Conservation (phyloP, 1,139 yeast genomes). For the Candida dubliniensis region DNA sequence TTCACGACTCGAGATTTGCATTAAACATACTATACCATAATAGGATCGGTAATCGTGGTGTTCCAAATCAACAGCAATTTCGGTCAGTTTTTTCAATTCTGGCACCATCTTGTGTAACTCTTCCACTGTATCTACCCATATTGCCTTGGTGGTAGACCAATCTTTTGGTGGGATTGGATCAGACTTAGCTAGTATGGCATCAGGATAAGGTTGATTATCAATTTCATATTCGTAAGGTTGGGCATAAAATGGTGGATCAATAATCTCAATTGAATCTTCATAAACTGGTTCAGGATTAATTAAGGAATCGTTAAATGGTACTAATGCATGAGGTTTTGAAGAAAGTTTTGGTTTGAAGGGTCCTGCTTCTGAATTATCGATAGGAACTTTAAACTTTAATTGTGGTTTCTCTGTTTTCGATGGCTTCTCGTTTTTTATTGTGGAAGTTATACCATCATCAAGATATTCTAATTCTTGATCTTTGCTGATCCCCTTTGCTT, state of each 20-base stretch:
- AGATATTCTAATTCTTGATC: conserved; percentile 12
- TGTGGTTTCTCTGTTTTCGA: conserved; percentile 72
- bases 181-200: conserved; percentile 41
- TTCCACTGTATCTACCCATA: conserved; percentile 68
- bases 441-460: conserved; percentile 14
- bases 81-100: conserved; percentile 51
- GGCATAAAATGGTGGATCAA: conserved; percentile 59
- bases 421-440: conserved; percentile 20
- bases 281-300: conserved; percentile 24
- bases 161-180: conserved; percentile 59
- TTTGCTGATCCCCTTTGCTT: conserved; percentile 2
- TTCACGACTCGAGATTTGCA: conserved; percentile 88
- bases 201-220: conserved; percentile 67
- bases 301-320: conserved; percentile 52
- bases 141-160: conserved; percentile 66
- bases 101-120: conserved; percentile 55
- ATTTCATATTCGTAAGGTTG: conserved; percentile 89
- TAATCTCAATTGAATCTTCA: conserved; percentile 37
- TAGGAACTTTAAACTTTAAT: conserved; percentile 48
- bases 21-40: conserved; percentile 85
- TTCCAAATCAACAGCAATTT: conserved; percentile 93
- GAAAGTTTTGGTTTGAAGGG: conserved; percentile 79
- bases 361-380: conserved; percentile 65
- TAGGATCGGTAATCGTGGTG: conserved; percentile 93
- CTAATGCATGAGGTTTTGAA: conserved; percentile 68